These are phyloP conservation scores for Myxozyma nipponensis DNA, from an alignment of 805 yeast genomes.

Conservation along the genomic window DNA sequence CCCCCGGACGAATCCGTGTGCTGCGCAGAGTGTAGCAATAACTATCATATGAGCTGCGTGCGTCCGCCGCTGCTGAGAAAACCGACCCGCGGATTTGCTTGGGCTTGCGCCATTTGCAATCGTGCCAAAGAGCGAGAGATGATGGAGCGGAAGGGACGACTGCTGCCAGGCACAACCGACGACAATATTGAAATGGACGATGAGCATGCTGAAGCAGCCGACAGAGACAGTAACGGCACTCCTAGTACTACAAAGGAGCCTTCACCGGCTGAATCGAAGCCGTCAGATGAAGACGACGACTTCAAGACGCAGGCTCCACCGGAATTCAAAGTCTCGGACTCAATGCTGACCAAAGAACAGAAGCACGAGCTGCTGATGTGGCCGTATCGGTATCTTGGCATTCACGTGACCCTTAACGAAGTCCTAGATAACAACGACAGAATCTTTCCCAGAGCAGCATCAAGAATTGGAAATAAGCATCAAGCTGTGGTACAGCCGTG, in stretches of 20 bases:
- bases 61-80: slow-evolving; percentile 77
- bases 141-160: slow-evolving; percentile 37
- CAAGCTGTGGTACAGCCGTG: slow-evolving; percentile 61
- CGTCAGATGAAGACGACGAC: slow-evolving; percentile 8
- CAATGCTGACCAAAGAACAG: slow-evolving; percentile 32
- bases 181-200: slow-evolving; percentile 3
- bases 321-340: slow-evolving; percentile 32
- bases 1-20: slow-evolving; percentile 63
- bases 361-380: slow-evolving; percentile 43
- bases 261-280: not conserved
- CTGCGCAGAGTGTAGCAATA: slow-evolving; percentile 71
- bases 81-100: slow-evolving; percentile 83
- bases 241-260: not conserved
- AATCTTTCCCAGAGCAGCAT: slow-evolving; percentile 76
- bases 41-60: slow-evolving; percentile 77
- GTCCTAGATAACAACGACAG: slow-evolving; percentile 73
- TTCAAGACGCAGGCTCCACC: slow-evolving; percentile 9
- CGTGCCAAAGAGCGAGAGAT: slow-evolving; percentile 50
- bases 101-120: slow-evolving; percentile 85
- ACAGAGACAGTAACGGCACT: not conserved
- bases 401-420: slow-evolving; percentile 69
- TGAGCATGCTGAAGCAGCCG: not conserved
- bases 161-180: slow-evolving; percentile 17
- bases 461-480: slow-evolving; percentile 68
- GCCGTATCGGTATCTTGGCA: slow-evolving; percentile 76